Conservation (phyloP, 192 early-diverging fungal species). For the Kappamyces sp. region DNA sequence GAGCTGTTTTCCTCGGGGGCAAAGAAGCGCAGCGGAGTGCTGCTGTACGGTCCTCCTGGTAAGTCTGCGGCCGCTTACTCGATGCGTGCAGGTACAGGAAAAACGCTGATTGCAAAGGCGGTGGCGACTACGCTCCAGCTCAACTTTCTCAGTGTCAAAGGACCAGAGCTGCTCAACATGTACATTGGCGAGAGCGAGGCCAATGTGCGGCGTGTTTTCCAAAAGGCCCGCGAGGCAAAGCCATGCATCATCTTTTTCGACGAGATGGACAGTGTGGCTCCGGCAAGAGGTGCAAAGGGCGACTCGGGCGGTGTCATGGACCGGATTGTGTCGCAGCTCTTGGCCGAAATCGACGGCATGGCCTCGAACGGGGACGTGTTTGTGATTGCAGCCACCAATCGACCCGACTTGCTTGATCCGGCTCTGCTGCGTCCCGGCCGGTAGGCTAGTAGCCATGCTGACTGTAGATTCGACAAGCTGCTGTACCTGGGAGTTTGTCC, state of each 20-base stretch:
- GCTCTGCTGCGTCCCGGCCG: conserved; percentile 90
- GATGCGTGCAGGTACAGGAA: conserved; percentile 99
- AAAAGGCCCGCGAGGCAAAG: conserved; percentile 90
- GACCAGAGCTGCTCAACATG: conserved; percentile 96
- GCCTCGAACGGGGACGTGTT: conserved; percentile 65
- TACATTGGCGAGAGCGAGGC: conserved; percentile 99
- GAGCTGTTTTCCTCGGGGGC: conserved; percentile 92
- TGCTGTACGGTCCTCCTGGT: conserved; percentile 95
- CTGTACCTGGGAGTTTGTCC: conserved; percentile 94
- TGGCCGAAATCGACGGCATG: conserved; percentile 97
- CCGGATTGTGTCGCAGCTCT: conserved; percentile 91
- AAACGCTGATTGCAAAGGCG: conserved; percentile 97
- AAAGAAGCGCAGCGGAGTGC: conserved; percentile 85
- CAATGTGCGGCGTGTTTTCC: conserved; percentile 94
- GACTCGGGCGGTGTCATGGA: conserved; percentile 99
- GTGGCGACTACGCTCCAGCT: conserved; percentile 95
- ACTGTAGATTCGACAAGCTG: conserved; percentile 84
- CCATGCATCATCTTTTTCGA: conserved; percentile 99
- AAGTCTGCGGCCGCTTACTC: too few relatives aligned
- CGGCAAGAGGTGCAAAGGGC: conserved; percentile 95
- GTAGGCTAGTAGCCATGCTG: conserved; percentile 23
- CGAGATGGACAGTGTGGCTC: conserved; percentile 96
- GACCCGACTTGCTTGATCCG: conserved; percentile 92
- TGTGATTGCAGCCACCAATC: conserved; percentile 98
- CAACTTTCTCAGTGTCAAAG: conserved; percentile 98